Base-by-base conservation (phyloP, 768 basidiomycete genomes). In the Imleria badia region DNA sequence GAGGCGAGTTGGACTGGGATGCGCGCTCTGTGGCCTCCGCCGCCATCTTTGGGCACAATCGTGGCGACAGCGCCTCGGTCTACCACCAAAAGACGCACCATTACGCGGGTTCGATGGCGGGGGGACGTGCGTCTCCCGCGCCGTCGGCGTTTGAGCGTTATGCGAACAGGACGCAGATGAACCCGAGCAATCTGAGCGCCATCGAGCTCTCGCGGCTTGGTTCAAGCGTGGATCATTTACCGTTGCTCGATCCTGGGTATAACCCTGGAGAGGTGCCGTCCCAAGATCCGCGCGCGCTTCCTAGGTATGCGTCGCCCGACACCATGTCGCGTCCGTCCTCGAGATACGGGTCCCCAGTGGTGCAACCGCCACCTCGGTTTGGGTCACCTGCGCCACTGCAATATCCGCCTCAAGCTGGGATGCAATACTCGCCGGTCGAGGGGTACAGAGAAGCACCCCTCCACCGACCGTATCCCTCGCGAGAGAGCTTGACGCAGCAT, bases 1-100 rank as follows among this genome's bases (percentile, higher is more conserved):
- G 88, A 55, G 91, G 90, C 49, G 91, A 96, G 69, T 66, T 86
- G 45, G 92, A 95, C 62, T 96, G 91, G 92, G 94, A 97, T 61
- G 78, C 79, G 42, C 83, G 85, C 9, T 93, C 91, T 0, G 76
- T 93, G 60, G 79, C 84, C 7, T 85, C 86, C 11, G 77, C 80
- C 0, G 78, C 76, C 26, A 63, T 85, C 44, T 73, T 87, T 43
- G 69, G 64, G 34, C 79, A 81, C 41, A 54, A 52, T 14, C 62
- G 54, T 6, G 57, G 45, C 9, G 76, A 76, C 48, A 72, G 73
- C 20, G 67, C 72, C 1, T 76, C 78, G 6, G 58, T 77, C 6
- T 69, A 77, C n/a, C 71, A 72, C 17, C 66, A 74, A 41, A 78
- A 77, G 57, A 72, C 74, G 12, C 73, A 73, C 36, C 75, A 73